phyloP scores from a whole-genome alignment of 352 stramenopile species.

The Globisporangium takayamanum region DNA sequence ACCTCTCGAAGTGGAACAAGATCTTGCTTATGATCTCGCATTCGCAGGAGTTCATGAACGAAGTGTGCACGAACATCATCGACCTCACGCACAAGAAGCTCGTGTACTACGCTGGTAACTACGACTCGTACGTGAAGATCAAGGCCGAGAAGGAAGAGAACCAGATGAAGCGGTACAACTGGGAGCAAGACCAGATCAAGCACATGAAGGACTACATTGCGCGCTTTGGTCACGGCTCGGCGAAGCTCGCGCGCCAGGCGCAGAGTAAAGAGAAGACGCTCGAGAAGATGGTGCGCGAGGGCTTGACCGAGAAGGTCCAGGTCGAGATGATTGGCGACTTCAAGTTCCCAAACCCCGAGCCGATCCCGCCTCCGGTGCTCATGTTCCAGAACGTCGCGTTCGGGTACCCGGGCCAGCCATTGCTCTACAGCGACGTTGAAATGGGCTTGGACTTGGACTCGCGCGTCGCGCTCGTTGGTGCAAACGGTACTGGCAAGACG shows the following conservation, averaged over 20 bases:
- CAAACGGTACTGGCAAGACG: slow-evolving; percentile 95
- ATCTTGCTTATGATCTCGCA: slow-evolving; percentile 97
- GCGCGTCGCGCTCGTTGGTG: slow-evolving; percentile 94
- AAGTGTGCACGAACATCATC: slow-evolving; percentile 98
- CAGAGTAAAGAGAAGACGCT: slow-evolving; percentile 99
- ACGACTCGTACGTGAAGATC: slow-evolving; percentile 97
- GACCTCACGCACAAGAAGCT: slow-evolving; percentile 93
- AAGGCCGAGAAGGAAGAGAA: slow-evolving; percentile 96
- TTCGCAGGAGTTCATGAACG: slow-evolving; percentile 98
- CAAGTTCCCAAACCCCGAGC: slow-evolving; percentile 95
- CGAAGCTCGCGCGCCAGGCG: slow-evolving; percentile 96
- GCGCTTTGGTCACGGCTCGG: slow-evolving; percentile 96
- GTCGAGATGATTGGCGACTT: slow-evolving; percentile 88
- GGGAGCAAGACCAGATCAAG: slow-evolving; percentile 97
- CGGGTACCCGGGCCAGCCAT: slow-evolving; percentile 88
- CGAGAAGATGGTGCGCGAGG: slow-evolving; percentile 96
- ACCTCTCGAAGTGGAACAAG: slow-evolving; percentile 95
- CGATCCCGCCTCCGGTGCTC: slow-evolving; percentile 92
- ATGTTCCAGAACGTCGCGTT: slow-evolving; percentile 98
- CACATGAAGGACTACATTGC: slow-evolving; percentile 99
- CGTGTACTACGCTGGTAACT: slow-evolving; percentile 98
- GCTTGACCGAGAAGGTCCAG: slow-evolving; percentile 93
- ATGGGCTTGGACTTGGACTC: slow-evolving; percentile 97
- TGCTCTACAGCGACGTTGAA: slow-evolving; percentile 92
- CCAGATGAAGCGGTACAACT: slow-evolving; percentile 97